Evolutionary conservation across 352 stramenopile species (phyloP).

Genomic region (Pythium dissotocum): DNA sequence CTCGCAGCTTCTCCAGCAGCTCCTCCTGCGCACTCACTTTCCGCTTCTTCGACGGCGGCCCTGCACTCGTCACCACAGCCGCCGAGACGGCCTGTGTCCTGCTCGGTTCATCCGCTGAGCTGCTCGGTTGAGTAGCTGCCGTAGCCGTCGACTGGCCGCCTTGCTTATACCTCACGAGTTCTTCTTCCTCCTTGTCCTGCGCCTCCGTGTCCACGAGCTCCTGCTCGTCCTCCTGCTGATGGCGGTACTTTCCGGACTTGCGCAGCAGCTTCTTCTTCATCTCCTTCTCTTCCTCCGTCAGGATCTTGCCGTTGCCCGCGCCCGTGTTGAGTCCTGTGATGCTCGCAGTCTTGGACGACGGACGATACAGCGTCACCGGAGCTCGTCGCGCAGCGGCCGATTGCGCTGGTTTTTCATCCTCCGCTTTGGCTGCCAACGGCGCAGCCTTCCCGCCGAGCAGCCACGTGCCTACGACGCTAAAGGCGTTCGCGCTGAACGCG

Average conservation of each 20-base stretch:
- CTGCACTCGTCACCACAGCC: neutral
- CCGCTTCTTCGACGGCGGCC: slow-evolving; percentile 44
- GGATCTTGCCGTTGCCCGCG: slow-evolving; percentile 27
- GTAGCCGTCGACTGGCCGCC: neutral
- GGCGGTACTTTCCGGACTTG: slow-evolving; percentile 42
- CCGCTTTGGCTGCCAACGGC: neutral
- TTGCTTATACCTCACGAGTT: slow-evolving; percentile 48
- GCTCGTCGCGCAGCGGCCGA: slow-evolving; percentile 1
- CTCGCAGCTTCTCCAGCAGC: slow-evolving; percentile 62
- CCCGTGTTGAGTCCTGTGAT: slow-evolving; percentile 31
- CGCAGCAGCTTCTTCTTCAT: slow-evolving; percentile 76
- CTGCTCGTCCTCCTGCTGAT: slow-evolving; percentile 37
- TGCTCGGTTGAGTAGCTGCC: neutral
- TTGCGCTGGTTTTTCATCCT: slow-evolving; percentile 19
- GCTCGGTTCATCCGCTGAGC: neutral
- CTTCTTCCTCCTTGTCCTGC: slow-evolving; percentile 61
- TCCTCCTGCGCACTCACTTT: slow-evolving; percentile 70
- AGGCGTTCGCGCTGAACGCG: slow-evolving; percentile 51
- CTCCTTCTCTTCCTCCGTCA: slow-evolving; percentile 65
- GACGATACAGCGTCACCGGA: slow-evolving; percentile 61
- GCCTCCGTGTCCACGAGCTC: slow-evolving; percentile 32
- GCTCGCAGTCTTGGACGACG: slow-evolving; percentile 28
- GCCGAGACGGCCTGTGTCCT: neutral
- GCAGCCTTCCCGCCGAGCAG: slow-evolving; percentile 37
- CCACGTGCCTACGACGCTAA: slow-evolving; percentile 71